A percentile compares a stretch with the other conserved stretches of the same genome.
Conservation (phyloP, 768 basidiomycete species). For the Boletus pseudo-olivaceus region DNA sequence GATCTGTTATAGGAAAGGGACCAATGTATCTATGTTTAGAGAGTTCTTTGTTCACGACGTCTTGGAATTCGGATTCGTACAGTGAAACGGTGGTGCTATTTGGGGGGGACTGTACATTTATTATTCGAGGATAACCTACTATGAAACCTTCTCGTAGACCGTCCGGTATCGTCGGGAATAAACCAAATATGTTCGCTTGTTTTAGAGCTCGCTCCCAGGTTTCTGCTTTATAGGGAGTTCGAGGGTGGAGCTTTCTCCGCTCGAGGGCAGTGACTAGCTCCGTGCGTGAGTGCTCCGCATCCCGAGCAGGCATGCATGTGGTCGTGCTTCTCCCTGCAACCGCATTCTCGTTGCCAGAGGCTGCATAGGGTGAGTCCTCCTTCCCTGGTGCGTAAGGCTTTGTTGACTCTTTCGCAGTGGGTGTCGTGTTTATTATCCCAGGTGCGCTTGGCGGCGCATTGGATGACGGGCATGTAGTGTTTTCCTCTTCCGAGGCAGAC, state of each 20-base stretch:
- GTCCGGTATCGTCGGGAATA: no score
- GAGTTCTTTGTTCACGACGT: not conserved
- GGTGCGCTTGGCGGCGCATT: not conserved
- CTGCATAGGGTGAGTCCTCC: not conserved
- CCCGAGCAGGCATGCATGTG: not conserved
- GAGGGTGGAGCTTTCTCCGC: not conserved
- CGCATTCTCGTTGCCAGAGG: not conserved
- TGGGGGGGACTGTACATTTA: not conserved
- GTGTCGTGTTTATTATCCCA: not conserved
- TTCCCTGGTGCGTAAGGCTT: not conserved
- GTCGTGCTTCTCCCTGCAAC: not conserved
- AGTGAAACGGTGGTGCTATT: not conserved
- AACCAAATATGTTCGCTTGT: no score
- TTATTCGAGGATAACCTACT: not conserved
- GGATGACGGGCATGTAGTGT: not conserved
- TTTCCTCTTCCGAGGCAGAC: not conserved
- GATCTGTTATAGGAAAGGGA: accelerated
- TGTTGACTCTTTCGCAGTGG: not conserved
- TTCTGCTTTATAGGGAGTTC: not conserved
- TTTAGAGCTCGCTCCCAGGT: accelerated
- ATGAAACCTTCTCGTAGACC: not conserved
- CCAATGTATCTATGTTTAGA: not conserved
- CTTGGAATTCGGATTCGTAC: not conserved
- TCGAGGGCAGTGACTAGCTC: not conserved
- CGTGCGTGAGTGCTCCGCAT: not conserved